Base-by-base conservation (phyloP, 208 protist species). In the Trypanosoma theileri region DNA sequence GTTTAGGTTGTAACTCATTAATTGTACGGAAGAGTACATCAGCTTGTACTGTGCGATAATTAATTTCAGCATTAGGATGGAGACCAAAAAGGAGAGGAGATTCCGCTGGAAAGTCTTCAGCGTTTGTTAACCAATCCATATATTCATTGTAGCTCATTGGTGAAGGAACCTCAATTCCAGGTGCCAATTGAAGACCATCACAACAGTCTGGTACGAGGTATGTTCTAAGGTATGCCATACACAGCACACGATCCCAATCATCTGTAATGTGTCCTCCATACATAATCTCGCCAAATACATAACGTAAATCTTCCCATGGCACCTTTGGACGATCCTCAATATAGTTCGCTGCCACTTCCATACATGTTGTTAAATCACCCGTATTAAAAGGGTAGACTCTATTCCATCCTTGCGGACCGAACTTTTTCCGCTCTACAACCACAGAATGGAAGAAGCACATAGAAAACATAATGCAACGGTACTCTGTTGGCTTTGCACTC, bases 271-370 rank as follows among this genome's bases (percentile, higher is more conserved):
- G 98, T 17, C 98, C 98, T 40, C 98, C 98, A 84, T 99, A 99
- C 96, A 99, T 98, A 77, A 99, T 99, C 77, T 99, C 98, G 69
- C 98, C 98, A 89, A 99, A 99, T 31, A 99, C 97, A 86, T 99
- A 99, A 40, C 95, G 84, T 65, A 99, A 71, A 85, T 99, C 98
- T 58, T 98, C 97, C 98, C 98, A 99, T 67, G 98, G 98, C 3
- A 98, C 88, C 81, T 96, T 97, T 31, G 93, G 95, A 19, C 95
- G 80, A 71, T 98, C 95, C 77, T 99, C 98, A 59, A 99, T 97
- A 83, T 99, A 99, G 87, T 99, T 99, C 48, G 93, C 93, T 12
- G 98, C 88, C 21, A 99, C 97, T 71, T 97, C 88, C 66, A 97
- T 85, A 73, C 92, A 99, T 21, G 97, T 98, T 19, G 91, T 98